Conservation (phyloP, 441 rosid genomes). For the Oxalis stricta region DNA sequence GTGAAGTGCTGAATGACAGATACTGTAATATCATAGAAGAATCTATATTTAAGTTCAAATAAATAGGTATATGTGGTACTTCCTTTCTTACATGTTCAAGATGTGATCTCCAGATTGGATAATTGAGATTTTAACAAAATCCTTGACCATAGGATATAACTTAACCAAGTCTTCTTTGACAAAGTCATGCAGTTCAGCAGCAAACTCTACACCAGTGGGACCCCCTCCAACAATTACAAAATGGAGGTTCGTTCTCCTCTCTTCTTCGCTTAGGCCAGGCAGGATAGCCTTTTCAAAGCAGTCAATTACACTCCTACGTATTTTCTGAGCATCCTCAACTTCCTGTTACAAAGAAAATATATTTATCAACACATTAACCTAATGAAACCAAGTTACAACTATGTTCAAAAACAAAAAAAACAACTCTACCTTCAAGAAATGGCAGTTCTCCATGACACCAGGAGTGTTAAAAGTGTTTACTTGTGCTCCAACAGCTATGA, state of each 20-base stretch:
- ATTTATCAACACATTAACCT: neutral
- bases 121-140: conserved; percentile 52
- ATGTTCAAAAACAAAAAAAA: neutral
- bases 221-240: conserved; percentile 94
- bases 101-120: conserved; percentile 96
- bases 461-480: conserved; percentile 84
- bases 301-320: conserved; percentile 64
- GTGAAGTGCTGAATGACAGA: neutral
- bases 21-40: neutral
- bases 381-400: neutral
- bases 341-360: conserved; percentile 56
- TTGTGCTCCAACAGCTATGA: conserved; percentile 81
- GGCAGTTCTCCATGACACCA: conserved; percentile 79
- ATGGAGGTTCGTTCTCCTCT: conserved; percentile 59
- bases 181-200: conserved; percentile 88
- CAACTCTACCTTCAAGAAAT: conserved; percentile 61
- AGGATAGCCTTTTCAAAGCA: conserved; percentile 77
- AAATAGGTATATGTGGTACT: neutral
- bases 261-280: conserved; percentile 71
- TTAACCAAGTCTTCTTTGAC: conserved; percentile 52
- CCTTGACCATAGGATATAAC: conserved; percentile 65
- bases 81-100: conserved; percentile 72
- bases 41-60: neutral
- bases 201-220: conserved; percentile 96
- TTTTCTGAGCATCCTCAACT: conserved; percentile 83